Base-by-base conservation (phyloP, 164 flowering plant genomes). In the Magnolia officinalis region DNA sequence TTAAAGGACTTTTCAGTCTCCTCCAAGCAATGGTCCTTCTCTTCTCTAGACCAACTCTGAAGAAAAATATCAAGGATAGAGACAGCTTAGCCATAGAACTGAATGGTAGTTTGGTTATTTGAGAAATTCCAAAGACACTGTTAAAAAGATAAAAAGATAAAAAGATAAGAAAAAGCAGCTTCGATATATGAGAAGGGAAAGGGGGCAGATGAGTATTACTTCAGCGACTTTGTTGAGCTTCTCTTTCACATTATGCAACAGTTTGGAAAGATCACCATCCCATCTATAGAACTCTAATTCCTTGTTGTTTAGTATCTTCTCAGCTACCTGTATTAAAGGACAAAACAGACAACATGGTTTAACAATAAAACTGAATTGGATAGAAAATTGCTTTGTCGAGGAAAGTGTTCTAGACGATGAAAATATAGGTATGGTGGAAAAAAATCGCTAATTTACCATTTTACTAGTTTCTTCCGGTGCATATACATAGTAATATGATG, bases 201-300 rank as follows among this genome's bases (percentile, higher is more conserved):
- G 21, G 37, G 21, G 29, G 4, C 61, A 26, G 29, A n/a, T 61
- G 4, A 51, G 20, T 49, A 63, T 82, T 89, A 90, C 97, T 85
- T 90, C 92, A 37, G 98, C 94, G 78, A 94, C 95, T 82, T 77
- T 84, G 68, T 96, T 96, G 78, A 96, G 84, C 85, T 91, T 96
- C 26, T 92, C 97, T 76, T 93, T 85, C 73, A 94, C 97, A 82
- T 86, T 89, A 81, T 90, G 94, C 89, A 96, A 80, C 72, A 92
- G 85, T 72, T 90, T 88, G 65, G 90, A 81, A 50, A 96, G 92
- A 23, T 94, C 96, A 29, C 97, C 95, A 58, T 96, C 97, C 98
- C 98, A 96, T 83, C 92, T 96, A 77, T 96, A 94, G 83, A 96
- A 96, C 74, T 92, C 98, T 82, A 96, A 80, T 77, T 90, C 91